These are phyloP conservation scores for Termitomyces sp. DNA, from an alignment of 768 basidiomycete species.

Conservation along the genomic window DNA sequence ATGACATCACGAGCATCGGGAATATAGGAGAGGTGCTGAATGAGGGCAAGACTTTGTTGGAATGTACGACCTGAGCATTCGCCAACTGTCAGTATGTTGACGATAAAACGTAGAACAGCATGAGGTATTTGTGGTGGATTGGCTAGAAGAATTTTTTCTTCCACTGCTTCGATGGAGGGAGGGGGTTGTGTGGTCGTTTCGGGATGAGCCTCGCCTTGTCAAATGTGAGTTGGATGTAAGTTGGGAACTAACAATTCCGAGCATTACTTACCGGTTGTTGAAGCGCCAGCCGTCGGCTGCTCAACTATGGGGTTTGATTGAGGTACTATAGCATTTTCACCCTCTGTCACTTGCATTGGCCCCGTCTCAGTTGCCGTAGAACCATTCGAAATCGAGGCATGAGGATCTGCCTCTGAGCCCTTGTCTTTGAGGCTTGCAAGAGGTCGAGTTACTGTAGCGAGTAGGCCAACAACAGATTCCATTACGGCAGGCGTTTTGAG, in stretches of 20 bases:
- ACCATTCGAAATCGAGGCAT: conserved; percentile 18
- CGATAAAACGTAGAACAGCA: conserved; percentile 82
- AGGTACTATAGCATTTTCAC: neutral
- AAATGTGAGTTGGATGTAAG: neutral
- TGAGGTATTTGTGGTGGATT: conserved; percentile 85
- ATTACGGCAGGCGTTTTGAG: conserved; percentile 88
- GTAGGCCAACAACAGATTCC: conserved; percentile 86
- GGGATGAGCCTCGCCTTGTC: conserved; percentile 8
- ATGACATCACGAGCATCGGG: conserved; percentile 88
- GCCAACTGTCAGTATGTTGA: conserved; percentile 95
- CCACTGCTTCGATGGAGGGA: conserved; percentile 34
- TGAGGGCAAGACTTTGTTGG: conserved; percentile 86
- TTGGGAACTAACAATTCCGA: neutral
- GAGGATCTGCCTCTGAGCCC: conserved; percentile 23
- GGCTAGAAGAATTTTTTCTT: conserved; percentile 55
- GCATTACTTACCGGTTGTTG: conserved; percentile 7
- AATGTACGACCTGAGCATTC: conserved; percentile 98
- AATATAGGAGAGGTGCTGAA: conserved; percentile 88
- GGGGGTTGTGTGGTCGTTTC: conserved; percentile 8
- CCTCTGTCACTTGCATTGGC: conserved; percentile 12
- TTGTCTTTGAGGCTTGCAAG: conserved; percentile 63
- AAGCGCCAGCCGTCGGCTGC: conserved; percentile 1
- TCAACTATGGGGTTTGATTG: neutral
- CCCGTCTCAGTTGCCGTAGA: neutral
- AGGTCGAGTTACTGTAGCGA: conserved; percentile 88